phyloP scores from a whole-genome alignment of 2,329 filamentous ascomycete species.

The Seiridium cupressi region DNA sequence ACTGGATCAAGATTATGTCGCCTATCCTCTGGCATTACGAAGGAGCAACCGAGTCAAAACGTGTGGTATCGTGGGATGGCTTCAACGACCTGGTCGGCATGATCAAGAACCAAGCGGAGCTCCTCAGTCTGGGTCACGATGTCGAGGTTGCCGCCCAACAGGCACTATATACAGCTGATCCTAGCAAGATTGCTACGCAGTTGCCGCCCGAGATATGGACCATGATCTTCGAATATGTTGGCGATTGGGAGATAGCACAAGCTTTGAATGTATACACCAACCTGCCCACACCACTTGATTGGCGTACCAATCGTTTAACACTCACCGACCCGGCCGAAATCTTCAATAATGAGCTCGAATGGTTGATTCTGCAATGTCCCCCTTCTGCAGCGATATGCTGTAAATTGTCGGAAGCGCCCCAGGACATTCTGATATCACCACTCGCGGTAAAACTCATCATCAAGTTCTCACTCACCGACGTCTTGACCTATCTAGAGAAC shows the following conservation, averaged over 20 bases:
- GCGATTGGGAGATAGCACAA: slow-evolving; percentile 88
- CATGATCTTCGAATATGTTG: slow-evolving; percentile 78
- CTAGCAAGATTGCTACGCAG: slow-evolving; percentile 35
- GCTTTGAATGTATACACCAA: slow-evolving; percentile 79
- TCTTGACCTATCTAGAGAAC: slow-evolving; percentile 71
- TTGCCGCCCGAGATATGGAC: slow-evolving; percentile 88
- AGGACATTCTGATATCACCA: slow-evolving; percentile 72
- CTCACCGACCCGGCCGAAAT: slow-evolving; percentile 63
- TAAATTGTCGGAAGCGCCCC: slow-evolving; percentile 69
- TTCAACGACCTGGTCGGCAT: slow-evolving; percentile 72
- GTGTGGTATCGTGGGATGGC: slow-evolving; percentile 59
- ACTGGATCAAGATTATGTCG: slow-evolving; percentile 78
- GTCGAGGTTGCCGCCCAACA: slow-evolving; percentile 54
- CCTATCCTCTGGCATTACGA: slow-evolving; percentile 84
- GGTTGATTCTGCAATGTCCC: slow-evolving; percentile 74
- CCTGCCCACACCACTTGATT: slow-evolving; percentile 63
- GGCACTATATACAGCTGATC: slow-evolving; percentile 34
- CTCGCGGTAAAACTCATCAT: slow-evolving; percentile 86
- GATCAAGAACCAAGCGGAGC: slow-evolving; percentile 74
- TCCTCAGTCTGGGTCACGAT: slow-evolving; percentile 71
- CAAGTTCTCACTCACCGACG: slow-evolving; percentile 80
- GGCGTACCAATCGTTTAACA: slow-evolving; percentile 22
- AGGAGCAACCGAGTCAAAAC: slow-evolving; percentile 40
- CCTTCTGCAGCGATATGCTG: slow-evolving; percentile 66
- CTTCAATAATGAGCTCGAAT: slow-evolving; percentile 78